These are phyloP conservation scores for Conticribra weissflogii DNA, from an alignment of 108 stramenopile species.

Conservation along the genomic window DNA sequence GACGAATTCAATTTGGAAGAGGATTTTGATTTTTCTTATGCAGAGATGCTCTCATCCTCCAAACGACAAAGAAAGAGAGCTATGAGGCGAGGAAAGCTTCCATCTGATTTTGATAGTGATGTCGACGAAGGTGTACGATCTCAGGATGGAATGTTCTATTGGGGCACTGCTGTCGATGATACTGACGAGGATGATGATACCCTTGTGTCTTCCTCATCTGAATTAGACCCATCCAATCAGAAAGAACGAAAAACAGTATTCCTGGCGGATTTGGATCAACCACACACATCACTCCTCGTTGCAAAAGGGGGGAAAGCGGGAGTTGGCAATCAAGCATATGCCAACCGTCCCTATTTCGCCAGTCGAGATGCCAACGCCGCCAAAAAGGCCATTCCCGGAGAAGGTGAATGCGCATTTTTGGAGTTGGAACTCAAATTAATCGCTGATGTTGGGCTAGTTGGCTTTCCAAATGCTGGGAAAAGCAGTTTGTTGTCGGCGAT, in stretches of 20 bases:
- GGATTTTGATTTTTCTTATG: conserved; percentile 36
- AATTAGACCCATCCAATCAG: conserved; percentile 16
- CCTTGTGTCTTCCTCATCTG: conserved; percentile 7
- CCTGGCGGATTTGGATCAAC: conserved; percentile 80
- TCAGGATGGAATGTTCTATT: conserved; percentile 55
- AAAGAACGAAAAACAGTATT: conserved; percentile 62
- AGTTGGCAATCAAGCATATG: conserved; percentile 63
- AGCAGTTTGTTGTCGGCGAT: conserved; percentile 87
- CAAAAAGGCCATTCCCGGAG: conserved; percentile 51
- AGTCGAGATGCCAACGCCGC: conserved; percentile 24
- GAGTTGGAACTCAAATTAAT: conserved; percentile 95
- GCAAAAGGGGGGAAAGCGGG: conserved; percentile 82
- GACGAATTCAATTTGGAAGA: conserved; percentile 23
- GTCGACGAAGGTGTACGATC: conserved; percentile 35
- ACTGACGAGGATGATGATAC: conserved; percentile 21
- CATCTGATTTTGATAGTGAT: conserved; percentile 43
- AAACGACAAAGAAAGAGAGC: conserved; percentile 16
- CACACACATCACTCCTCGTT: conserved; percentile 70
- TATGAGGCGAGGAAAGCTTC: conserved; percentile 5
- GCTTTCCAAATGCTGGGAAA: conserved; percentile 99
- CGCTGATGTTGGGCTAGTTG: conserved; percentile 98
- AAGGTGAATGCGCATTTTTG: conserved; percentile 60
- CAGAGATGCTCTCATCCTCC: conserved; percentile 30
- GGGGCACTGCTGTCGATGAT: conserved; percentile 31
- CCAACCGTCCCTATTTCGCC: conserved; percentile 57